phyloP scores from a whole-genome alignment of 75 land plant genomes.

The Pseudotsuga menziesii region DNA sequence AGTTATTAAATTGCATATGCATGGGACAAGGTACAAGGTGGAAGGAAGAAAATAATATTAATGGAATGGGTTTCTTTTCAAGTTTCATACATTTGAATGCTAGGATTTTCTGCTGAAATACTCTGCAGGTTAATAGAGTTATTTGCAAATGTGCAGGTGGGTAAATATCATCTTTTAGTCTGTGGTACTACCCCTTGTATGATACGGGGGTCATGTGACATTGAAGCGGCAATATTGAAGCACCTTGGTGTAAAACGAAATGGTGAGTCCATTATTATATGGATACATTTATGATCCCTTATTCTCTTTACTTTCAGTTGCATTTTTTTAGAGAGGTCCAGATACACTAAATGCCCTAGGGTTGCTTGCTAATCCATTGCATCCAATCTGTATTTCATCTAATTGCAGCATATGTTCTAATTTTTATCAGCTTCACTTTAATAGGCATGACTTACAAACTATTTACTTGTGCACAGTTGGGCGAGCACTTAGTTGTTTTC shows the following conservation, averaged over 20 bases:
- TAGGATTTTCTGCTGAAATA: neutral
- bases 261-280: constrained; percentile 39
- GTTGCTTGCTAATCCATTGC: neutral
- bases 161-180: constrained; percentile 89
- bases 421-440: neutral
- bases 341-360: neutral
- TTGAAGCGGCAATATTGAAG: constrained; percentile 86
- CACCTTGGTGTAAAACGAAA: constrained; percentile 89
- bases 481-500: neutral
- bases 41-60: neutral
- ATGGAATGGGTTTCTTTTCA: neutral
- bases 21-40: too few relatives aligned
- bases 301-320: neutral
- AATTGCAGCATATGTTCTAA: neutral
- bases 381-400: neutral
- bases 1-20: too few relatives aligned
- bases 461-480: neutral
- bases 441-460: neutral
- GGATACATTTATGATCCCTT: neutral
- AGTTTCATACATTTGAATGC: neutral
- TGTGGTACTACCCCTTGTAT: constrained; percentile 99
- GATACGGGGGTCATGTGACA: constrained; percentile 94
- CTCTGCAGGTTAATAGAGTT: neutral
- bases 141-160: constrained; percentile 52
- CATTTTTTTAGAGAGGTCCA: neutral